Evolutionary conservation across 2,329 filamentous ascomycete species (phyloP).

Genomic region (Lojkania enalia): DNA sequence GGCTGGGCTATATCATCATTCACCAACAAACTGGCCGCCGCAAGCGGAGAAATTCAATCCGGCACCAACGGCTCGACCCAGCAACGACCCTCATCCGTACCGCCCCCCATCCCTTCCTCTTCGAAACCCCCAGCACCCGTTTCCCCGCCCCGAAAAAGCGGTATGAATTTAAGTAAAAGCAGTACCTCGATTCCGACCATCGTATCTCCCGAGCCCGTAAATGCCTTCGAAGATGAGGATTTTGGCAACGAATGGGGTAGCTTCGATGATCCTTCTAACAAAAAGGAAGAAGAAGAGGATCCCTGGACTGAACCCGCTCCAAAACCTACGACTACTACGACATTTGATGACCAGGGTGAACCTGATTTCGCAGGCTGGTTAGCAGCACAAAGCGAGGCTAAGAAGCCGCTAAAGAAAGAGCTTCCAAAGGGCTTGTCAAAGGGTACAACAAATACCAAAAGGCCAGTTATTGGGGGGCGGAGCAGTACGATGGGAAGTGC

Average conservation of each 20-base stretch:
- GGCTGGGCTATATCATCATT: constrained; percentile 99
- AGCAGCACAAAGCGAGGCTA: constrained; percentile 79
- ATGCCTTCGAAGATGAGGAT: constrained; percentile 56
- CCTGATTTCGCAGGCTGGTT: constrained; percentile 97
- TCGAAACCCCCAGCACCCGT: constrained; percentile 56
- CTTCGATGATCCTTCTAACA: constrained; percentile 56
- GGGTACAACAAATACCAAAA: constrained; percentile 45
- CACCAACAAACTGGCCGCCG: constrained; percentile 86
- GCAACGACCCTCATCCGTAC: constrained; percentile 53
- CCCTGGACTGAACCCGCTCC: constrained; percentile 54
- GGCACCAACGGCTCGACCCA: constrained; percentile 48
- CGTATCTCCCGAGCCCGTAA: constrained; percentile 50
- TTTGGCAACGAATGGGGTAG: constrained; percentile 76
- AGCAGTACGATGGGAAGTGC: constrained; percentile 35
- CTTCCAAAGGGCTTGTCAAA: constrained; percentile 85
- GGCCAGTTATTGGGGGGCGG: constrained; percentile 33
- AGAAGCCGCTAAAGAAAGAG: constrained; percentile 64
- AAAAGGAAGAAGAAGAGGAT: constrained; percentile 57
- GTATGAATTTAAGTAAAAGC: constrained; percentile 30
- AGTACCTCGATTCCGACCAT: constrained; percentile 33
- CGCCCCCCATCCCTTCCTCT: constrained; percentile 44
- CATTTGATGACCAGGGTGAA: constrained; percentile 80
- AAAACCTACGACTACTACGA: constrained; percentile 42
- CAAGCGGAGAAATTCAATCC: constrained; percentile 82
- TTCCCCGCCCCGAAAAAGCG: constrained; percentile 51